Evolutionary conservation across 1,284 basidiomycete species (phyloP), one percentile per base, ranked within the genome.

Genomic region (Microbotryomycetes sp.): DNA sequence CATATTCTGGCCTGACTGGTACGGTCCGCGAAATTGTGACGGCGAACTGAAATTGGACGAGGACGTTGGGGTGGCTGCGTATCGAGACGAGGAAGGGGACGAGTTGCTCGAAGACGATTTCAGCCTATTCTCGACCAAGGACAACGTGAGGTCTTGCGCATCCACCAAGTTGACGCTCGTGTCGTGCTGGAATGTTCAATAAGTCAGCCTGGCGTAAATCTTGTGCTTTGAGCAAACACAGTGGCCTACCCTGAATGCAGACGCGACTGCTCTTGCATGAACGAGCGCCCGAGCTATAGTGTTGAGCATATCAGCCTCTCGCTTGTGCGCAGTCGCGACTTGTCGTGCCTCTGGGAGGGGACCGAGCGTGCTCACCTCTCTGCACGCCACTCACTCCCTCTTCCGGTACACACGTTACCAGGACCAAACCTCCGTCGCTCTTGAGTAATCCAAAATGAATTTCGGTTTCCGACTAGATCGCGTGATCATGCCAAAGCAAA

Each of bases 241-340:
- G 23, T 15, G n/a, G 11, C 56, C 3, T 24, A 59, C 58, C 26
- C 47, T 24, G 53, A 46, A 64, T 23, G 16, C 31, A 15, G 23
- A 45, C 0, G 59, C 27, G 15, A 66, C 30, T 3, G 57, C 46
- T 3, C 65, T 48, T 1, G 61, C 55, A 4, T 61, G 59, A 4
- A 66, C 65, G 1, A 66, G 47, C 1, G 65, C 61, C 0, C 61
- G 59, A 1, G 65, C 65, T 66, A 28, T n/a, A n/a, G n/a, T n/a
- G n/a, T n/a, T n/a, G n/a, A n/a, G n/a, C n/a, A n/a, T n/a, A n/a
- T n/a, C n/a, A n/a, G n/a, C n/a, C n/a, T n/a, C n/a, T n/a, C n/a
- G n/a, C n/a, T n/a, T n/a, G n/a, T n/a, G n/a, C n/a, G n/a, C n/a
- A n/a, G n/a, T n/a, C n/a, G n/a, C n/a, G n/a, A n/a, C n/a, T n/a